Evolutionary conservation across 2,329 filamentous ascomycete species (phyloP), one percentile per base, ranked within the genome.

Genomic region (Hypocreales sp.): DNA sequence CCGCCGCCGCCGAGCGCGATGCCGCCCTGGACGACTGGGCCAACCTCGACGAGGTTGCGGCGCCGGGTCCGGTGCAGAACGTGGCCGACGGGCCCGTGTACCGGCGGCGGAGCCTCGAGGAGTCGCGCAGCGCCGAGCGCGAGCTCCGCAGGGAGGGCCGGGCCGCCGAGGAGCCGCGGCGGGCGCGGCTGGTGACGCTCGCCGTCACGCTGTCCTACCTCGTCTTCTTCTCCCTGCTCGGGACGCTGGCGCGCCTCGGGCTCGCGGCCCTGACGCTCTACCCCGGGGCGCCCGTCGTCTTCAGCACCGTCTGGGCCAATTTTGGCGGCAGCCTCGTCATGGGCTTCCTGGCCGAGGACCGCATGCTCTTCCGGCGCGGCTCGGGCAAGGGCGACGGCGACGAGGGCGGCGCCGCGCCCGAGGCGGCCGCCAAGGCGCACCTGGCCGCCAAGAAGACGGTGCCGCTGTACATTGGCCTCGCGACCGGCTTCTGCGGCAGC

Each of bases 401-500:
- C 12, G 14, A 20, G n/a, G 13, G 14, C 4, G 19, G 31, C 28
- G 35, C 53, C 11, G 53, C 64, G 30, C 37, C 61, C 4, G 46
- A 48, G 6, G 55, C 59, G 3, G 60, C 59, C 5, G 66, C 63
- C 39, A 67, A 75, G 43, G 61, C 61, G 2, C 70, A 79, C 44
- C 48, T 65, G 20, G 60, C 72, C 5, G 55, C 61, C 16, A 93
- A 93, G 47, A 92, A 92, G 57, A 80, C 79, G 0, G 79, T 92
- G 16, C 86, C 87, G 0, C 60, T 93, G 1, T 93, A 92, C 45
- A 78, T 92, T 32, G 86, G 80, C 27, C 67, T 94, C 5, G 71
- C 81, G 0, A 92, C 79, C 0, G 87, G 79, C 8, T 90, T 90
- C 50, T 92, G 83, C 42, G 82, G 87, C 35, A 86, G 79, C 38